Evolutionary conservation across 2,329 filamentous ascomycete genomes (phyloP), one percentile per base, ranked within the genome.

Genomic region (Stachybotrys elegans): DNA sequence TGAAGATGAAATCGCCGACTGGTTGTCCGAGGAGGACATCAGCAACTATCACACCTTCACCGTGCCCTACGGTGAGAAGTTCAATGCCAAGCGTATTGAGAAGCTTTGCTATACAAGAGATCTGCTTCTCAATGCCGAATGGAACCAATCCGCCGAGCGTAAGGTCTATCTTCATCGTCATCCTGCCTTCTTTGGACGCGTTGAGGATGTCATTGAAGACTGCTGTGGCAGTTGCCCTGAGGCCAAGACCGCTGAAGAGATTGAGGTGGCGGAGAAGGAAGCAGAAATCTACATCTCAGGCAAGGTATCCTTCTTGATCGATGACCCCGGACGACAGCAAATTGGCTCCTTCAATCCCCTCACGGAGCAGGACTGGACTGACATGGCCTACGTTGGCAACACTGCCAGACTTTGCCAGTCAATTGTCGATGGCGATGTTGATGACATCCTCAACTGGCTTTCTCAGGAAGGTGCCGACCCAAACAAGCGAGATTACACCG

Each of bases 361-460:
- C 29, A 91, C 85, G 0, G 82, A 88, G 34, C 76, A 88, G 41
- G 88, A 93, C 57, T 94, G 88, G 87, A 93, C 88, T 1, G 86
- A 91, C 51, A 93, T 94, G 88, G 88, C 88, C 1, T 95, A 94
- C 52, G 76, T 94, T 27, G 86, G 88, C 11, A 87, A 90, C 51
- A 91, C 87, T 1, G 81, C 80, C 29, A 73, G 78, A 14, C 72
- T 95, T 2, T 94, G 87, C 56, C 84, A 90, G 57, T 88, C 86
- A 1, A 94, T 95, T 45, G 80, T 91, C 4, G 82, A 90, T 52
- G 71, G 76, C 2, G 83, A 94, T 60, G 53, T 84, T 4, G 81
- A 87, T 29, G 76, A 80, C 49, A 84, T 94, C 4, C 63, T 79
- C 52, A 78, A 82, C 51, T 94, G 87, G 83, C 71, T 81, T 20